Conservation (phyloP, 352 stramenopile species). For the Phytophthora rubi region DNA sequence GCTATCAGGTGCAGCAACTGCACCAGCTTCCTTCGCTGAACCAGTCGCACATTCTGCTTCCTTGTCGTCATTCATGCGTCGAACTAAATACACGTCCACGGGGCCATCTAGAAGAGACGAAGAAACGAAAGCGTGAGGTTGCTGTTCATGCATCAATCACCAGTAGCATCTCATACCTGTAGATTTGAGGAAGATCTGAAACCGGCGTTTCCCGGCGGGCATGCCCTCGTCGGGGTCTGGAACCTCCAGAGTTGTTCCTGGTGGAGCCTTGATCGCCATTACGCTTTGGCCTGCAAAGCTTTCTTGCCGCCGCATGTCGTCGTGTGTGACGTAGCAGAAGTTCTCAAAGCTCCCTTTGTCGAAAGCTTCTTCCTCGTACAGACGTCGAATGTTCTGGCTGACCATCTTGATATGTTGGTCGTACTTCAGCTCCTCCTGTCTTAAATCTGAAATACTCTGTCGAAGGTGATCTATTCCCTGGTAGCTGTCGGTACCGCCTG, state of each 20-base stretch:
- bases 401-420: constrained; percentile 88
- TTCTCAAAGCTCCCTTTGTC: constrained; percentile 81
- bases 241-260: constrained; percentile 94
- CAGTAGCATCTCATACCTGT: constrained; percentile 50
- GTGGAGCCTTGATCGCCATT: constrained; percentile 94
- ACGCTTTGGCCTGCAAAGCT: constrained; percentile 90
- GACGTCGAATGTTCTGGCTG: constrained; percentile 77
- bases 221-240: constrained; percentile 95
- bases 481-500: constrained; percentile 55
- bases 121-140: neutral
- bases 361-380: constrained; percentile 87
- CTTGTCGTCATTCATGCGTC: constrained; percentile 55
- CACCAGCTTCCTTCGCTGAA: constrained; percentile 22
- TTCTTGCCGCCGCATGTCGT: constrained; percentile 88
- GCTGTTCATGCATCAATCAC: neutral
- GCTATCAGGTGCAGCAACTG: constrained; percentile 37
- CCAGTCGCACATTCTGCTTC: constrained; percentile 31
- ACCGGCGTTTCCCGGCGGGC: constrained; percentile 84
- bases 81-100: constrained; percentile 92
- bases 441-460: constrained; percentile 80
- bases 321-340: constrained; percentile 86
- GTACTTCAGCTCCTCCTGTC: constrained; percentile 83
- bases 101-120: constrained; percentile 62
- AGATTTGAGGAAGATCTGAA: constrained; percentile 95
- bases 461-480: constrained; percentile 79